Evolutionary conservation across 495 filamentous ascomycete species (phyloP).

Genomic region (Lindgomyces ingoldianus): DNA sequence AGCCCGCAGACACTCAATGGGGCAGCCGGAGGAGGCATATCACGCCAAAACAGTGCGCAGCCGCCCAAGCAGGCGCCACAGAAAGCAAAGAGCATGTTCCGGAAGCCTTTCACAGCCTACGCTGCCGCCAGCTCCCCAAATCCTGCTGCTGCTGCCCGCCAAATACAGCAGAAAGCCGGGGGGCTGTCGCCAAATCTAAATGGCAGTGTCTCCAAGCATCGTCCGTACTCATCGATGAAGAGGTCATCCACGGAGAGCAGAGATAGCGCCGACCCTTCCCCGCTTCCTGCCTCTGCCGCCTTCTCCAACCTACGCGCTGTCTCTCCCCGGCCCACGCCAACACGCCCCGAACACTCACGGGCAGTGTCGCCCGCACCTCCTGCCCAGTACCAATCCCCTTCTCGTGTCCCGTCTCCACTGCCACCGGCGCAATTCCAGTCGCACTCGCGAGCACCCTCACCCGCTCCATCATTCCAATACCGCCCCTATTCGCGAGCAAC

Average conservation of each 20-base stretch:
- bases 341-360: conserved; percentile 13
- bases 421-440: conserved; percentile 20
- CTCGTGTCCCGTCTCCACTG: conserved; percentile 44
- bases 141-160: conserved; percentile 39
- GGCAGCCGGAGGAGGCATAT: conserved; percentile 52
- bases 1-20: conserved; percentile 64
- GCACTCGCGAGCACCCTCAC: conserved; percentile 42
- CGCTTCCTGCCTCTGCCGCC: neutral
- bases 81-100: conserved; percentile 63
- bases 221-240: conserved; percentile 51
- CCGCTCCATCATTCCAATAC: conserved; percentile 37
- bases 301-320: conserved; percentile 22
- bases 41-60: conserved; percentile 41
- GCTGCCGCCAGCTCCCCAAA: conserved; percentile 46
- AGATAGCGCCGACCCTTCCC: conserved; percentile 13
- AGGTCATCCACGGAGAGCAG: conserved; percentile 37
- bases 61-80: conserved; percentile 49
- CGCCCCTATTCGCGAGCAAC: conserved; percentile 25
- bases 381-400: conserved; percentile 38
- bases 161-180: conserved; percentile 43
- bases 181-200: conserved; percentile 32
- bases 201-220: conserved; percentile 38
- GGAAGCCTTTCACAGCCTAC: conserved; percentile 72
- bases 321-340: conserved; percentile 33
- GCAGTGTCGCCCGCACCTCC: conserved; percentile 32